Base-by-base conservation (phyloP, 805 yeast genomes). In the Candida pseudofarinosa region DNA sequence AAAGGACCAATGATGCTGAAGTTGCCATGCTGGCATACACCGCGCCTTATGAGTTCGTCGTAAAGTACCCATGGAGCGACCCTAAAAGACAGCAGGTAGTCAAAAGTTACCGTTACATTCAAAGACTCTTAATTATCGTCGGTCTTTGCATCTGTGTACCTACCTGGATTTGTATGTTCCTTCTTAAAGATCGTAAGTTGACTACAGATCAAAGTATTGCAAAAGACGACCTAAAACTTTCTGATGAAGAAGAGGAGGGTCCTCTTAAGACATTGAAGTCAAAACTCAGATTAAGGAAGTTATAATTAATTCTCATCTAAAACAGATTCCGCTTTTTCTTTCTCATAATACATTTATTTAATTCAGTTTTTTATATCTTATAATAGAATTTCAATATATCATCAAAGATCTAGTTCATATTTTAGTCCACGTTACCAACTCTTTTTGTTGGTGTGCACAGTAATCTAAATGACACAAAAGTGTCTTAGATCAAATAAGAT, bases 11-110 rank as follows among this genome's bases (percentile, higher is more conserved):
- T 8, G 54, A 63, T 40, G 34, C 59, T 2, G 46, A 55, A 6
- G 49, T 60, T 38, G 62, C 70, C 3, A 37, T 42, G 15, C 43
- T 48, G 15, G 62, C 58, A 26, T 60, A 51, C 41, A 69, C 67
- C 2, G 60, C 71, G 14, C 89, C 89, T 28, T 71, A 73, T 49
- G 59, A 69, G 0, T 81, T 78, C 49, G 67, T 76, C 38, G 45
- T 55, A 2, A 52, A 52, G 0, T 71, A 81, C 53, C 57, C 79
- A 1, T 80, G 86, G 85, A 88, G 81, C 2, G 67, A 86, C 1
- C 77, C 82, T 14, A 77, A 72, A 45, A 76, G 91, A 61, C 56
- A 55, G 2, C 82, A 77, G 3, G 69, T 81, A 39, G 83, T 81
- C 3, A 60, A 55, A 38, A 74, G 85, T 2, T 85, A 84, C 58